phyloP scores from a whole-genome alignment of 2,329 filamentous ascomycete genomes.

The Chalara sp. region DNA sequence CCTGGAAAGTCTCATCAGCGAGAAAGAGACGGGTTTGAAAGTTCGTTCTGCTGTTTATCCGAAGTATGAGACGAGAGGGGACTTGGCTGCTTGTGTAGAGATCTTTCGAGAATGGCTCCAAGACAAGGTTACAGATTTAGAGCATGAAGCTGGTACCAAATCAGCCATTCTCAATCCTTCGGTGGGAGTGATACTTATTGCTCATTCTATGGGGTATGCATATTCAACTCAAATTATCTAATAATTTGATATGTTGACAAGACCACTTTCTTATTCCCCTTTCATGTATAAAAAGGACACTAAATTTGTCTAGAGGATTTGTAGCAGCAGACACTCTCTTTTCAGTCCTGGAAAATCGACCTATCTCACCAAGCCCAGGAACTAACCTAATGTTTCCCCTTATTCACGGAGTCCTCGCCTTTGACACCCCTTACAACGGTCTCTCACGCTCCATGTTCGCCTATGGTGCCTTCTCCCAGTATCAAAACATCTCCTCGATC shows the following conservation, averaged over 20 bases:
- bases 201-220: conserved; percentile 69
- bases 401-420: conserved; percentile 72
- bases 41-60: conserved; percentile 61
- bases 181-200: conserved; percentile 71
- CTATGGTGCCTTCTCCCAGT: conserved; percentile 53
- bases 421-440: conserved; percentile 79
- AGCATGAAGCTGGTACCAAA: conserved; percentile 61
- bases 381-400: conserved; percentile 53
- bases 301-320: conserved; percentile 52
- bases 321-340: conserved; percentile 79
- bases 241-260: conserved; percentile 5
- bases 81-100: conserved; percentile 47
- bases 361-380: conserved; percentile 32
- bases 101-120: conserved; percentile 59
- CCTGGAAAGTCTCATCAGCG: conserved; percentile 49
- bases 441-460: conserved; percentile 53
- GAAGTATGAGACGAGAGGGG: conserved; percentile 66
- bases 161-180: conserved; percentile 76
- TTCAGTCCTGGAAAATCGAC: conserved; percentile 30
- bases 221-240: no score
- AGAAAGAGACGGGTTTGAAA: conserved; percentile 52
- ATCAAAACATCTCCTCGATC: conserved; percentile 47
- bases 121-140: conserved; percentile 74
- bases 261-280: background rate
- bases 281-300: background rate